Percentiles rank a stretch among this genome's conserved stretches.
Evolutionary conservation across 179 eudicot genomes (phyloP).

Genomic region (Spinacia oleracea): DNA sequence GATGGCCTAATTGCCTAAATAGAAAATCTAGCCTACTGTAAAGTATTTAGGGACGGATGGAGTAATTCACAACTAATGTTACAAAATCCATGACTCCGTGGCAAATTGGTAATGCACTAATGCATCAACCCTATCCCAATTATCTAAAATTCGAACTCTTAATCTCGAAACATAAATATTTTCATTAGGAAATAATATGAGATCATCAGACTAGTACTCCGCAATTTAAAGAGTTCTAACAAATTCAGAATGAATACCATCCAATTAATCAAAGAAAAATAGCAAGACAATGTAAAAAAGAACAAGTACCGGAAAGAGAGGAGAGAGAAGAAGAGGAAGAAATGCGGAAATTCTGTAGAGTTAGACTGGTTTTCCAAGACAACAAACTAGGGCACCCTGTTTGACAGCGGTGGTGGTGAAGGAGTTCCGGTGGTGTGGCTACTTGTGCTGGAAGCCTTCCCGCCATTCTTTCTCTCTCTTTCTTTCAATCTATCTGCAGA

Average conservation of each 20-base stretch:
- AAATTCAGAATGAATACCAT: not conserved
- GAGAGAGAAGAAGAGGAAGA: constrained; percentile 36
- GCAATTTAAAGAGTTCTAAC: too few relatives aligned
- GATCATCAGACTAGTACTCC: too few relatives aligned
- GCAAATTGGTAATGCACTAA: too few relatives aligned
- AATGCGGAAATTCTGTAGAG: constrained; percentile 27
- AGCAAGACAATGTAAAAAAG: not conserved
- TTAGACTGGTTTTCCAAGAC: constrained; percentile 50
- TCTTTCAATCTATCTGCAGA: constrained; percentile 7
- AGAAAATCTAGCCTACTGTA: not conserved
- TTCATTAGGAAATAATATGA: too few relatives aligned
- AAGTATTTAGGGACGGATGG: not conserved
- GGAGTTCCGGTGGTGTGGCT: constrained; percentile 40
- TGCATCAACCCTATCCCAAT: too few relatives aligned
- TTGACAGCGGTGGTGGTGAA: constrained; percentile 22
- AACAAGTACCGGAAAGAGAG: constrained; percentile 38
- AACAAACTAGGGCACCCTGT: constrained; percentile 22
- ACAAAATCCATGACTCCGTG: too few relatives aligned
- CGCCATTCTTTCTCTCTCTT: constrained; percentile 39
- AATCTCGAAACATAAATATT: too few relatives aligned
- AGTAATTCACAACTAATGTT: too few relatives aligned
- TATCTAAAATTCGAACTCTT: too few relatives aligned
- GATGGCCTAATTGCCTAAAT: too few relatives aligned
- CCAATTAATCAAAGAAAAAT: not conserved
- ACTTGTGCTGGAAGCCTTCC: constrained; percentile 50